These are phyloP conservation scores for Phaeotremella skinneri DNA, from an alignment of 768 basidiomycete genomes.

Conservation along the genomic window DNA sequence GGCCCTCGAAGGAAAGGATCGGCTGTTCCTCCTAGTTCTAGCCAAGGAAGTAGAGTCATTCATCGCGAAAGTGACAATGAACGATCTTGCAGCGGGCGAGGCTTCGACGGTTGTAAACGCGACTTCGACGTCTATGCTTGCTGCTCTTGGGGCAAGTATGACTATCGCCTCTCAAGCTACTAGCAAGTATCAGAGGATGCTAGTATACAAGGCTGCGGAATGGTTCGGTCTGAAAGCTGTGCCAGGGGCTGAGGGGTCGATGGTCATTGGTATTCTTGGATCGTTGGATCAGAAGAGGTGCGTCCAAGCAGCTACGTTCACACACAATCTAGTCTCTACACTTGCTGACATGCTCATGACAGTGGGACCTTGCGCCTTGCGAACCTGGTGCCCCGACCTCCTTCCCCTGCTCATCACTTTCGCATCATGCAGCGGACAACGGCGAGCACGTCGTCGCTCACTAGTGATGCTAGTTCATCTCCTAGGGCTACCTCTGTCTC, in stretches of 20 bases:
- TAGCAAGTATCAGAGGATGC: conserved; percentile 45
- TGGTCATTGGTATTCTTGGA: conserved; percentile 32
- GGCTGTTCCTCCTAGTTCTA: conserved; percentile 39
- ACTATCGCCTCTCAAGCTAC: conserved; percentile 13
- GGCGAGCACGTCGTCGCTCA: neutral
- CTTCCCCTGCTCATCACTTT: conserved; percentile 29
- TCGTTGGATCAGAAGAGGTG: conserved; percentile 33
- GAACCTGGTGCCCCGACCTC: conserved; percentile 28
- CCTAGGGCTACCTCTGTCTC: conserved; percentile 12
- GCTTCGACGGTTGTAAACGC: neutral
- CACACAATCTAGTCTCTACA: neutral
- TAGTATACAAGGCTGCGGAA: conserved; percentile 47
- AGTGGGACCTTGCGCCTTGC: conserved; percentile 27
- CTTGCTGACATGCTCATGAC: conserved; percentile 3
- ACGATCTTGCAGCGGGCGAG: neutral
- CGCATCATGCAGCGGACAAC: conserved; percentile 38
- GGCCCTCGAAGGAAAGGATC: conserved; percentile 34
- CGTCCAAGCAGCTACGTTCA: too few species aligned
- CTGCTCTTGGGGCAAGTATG: conserved; percentile 7
- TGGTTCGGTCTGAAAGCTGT: conserved; percentile 48
- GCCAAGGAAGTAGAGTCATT: conserved; percentile 42
- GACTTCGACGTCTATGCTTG: neutral
- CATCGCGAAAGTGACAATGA: conserved; percentile 8
- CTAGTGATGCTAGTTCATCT: neutral
- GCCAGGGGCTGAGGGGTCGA: conserved; percentile 24